These are phyloP conservation scores for Peterozyma toletana DNA, from an alignment of 805 yeast species.

Conservation along the genomic window DNA sequence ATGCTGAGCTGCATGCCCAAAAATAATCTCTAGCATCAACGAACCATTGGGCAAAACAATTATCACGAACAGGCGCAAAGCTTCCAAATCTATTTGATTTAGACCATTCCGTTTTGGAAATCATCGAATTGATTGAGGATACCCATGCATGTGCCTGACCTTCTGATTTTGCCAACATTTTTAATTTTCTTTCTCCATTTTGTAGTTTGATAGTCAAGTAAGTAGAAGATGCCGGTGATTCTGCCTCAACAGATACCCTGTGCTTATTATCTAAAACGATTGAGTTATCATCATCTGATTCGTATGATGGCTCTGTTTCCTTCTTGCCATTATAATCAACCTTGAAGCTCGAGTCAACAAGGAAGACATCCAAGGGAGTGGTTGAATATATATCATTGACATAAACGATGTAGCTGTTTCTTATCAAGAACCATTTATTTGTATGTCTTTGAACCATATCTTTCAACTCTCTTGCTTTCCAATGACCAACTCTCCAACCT, in stretches of 20 bases:
- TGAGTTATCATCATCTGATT: conserved; percentile 9
- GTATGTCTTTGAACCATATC: conserved; percentile 90
- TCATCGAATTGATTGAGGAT: conserved; percentile 64
- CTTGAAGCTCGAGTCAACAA: conserved; percentile 74
- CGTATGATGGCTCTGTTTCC: conserved; percentile 10
- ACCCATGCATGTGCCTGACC: conserved; percentile 69
- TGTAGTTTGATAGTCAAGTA: conserved; percentile 53
- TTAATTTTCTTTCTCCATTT: conserved; percentile 72
- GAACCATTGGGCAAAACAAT: conserved; percentile 91
- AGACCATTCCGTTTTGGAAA: conserved; percentile 63
- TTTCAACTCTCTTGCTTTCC: conserved; percentile 67
- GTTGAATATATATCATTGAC: conserved; percentile 84
- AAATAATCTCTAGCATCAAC: conserved; percentile 90
- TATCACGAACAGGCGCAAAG: conserved; percentile 85
- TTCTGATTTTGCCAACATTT: conserved; percentile 61
- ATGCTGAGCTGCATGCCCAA: conserved; percentile 92
- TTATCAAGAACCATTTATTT: conserved; percentile 83
- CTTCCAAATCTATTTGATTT: conserved; percentile 71
- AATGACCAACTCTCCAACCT: conserved; percentile 95
- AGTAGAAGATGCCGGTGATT: conserved; percentile 25
- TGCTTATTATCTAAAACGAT: conserved; percentile 29
- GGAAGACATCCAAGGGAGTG: conserved; percentile 82
- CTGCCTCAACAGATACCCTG: conserved; percentile 18
- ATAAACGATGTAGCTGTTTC: conserved; percentile 78
- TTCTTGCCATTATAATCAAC: conserved; percentile 40